Conservation (phyloP, 2,329 filamentous ascomycete species). For the Raffaelea albimanens region DNA sequence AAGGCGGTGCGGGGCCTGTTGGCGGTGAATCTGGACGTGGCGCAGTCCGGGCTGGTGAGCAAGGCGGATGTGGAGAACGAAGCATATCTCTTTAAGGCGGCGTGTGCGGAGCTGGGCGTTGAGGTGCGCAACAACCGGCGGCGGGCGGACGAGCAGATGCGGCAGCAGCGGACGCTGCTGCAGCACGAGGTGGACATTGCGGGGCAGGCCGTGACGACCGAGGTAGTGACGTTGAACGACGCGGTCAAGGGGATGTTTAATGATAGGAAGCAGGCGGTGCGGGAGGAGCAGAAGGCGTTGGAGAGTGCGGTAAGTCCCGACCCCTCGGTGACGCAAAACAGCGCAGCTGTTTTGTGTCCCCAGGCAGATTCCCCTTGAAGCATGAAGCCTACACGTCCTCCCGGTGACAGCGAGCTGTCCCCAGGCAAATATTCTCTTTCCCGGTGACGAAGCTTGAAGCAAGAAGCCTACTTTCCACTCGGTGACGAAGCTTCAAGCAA, state of each 20-base stretch:
- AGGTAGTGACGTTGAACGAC: slow-evolving; percentile 72
- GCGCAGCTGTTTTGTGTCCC: too few species aligned
- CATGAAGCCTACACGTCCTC: too few species aligned
- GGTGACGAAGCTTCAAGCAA: too few species aligned
- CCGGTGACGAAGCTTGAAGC: too few species aligned
- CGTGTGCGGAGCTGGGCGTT: slow-evolving; percentile 82
- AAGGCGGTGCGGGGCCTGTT: slow-evolving; percentile 77
- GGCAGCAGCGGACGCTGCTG: slow-evolving; percentile 73
- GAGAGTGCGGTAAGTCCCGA: slow-evolving; percentile 59
- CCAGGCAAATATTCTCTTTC: too few species aligned
- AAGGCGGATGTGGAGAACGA: slow-evolving; percentile 95
- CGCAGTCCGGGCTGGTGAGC: slow-evolving; percentile 70
- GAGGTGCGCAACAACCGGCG: slow-evolving; percentile 75
- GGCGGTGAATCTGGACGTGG: slow-evolving; percentile 69
- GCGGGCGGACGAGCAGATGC: slow-evolving; percentile 68
- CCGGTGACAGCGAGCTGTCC: too few species aligned
- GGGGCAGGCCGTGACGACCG: slow-evolving; percentile 74
- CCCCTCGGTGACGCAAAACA: too few species aligned
- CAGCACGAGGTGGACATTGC: slow-evolving; percentile 96
- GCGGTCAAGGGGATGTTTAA: slow-evolving; percentile 95
- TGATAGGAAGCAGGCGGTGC: slow-evolving; percentile 84
- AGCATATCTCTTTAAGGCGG: slow-evolving; percentile 85
- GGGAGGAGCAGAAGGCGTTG: slow-evolving; percentile 76
- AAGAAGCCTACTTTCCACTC: too few species aligned
- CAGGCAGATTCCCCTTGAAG: too few species aligned